Evolutionary conservation across 2,329 filamentous ascomycete species (phyloP), one percentile per base, ranked within the genome.

Genomic region (Paramyrothecium roridum): DNA sequence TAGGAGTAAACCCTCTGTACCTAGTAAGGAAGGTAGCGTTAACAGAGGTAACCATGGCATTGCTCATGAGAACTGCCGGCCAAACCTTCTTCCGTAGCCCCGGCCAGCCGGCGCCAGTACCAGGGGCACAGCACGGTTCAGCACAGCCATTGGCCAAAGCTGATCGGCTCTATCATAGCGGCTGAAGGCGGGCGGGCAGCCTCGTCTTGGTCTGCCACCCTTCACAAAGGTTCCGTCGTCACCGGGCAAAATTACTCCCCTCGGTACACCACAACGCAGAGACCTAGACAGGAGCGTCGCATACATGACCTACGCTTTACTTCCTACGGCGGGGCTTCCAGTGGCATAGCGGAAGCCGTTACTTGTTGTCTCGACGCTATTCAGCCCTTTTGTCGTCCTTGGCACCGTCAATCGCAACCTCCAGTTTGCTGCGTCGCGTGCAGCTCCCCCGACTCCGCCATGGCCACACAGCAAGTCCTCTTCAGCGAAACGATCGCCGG

Each of bases 401-500:
- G 47, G 54, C 20, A 13, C 23, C 45, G 52, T 53, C 52, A n/a
- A 43, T 23, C 46, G 17, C 21, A n/a, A 13, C 46, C 17, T 13
- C 12, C 46, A 13, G 20, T 13, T 20, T 16, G 46, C 46, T 48
- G 46, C 19, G 12, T 13, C 19, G 21, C 46, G 46, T 34, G 45
- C 37, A 40, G 37, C 47, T 43, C 40, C 56, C 33, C 45, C 48
- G 48, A 47, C 50, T 56, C 61, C 57, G 59, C 58, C 63, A 77
- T 78, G 74, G 73, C 75, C 55, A 71, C 72, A 54, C 84, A 87
- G 65, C 84, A 87, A 64, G 75, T 84, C 46, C 73, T 87, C 56
- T 83, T 88, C 66, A 79, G 83, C 58, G 85, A 89, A 65, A 88
- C 86, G 20, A 85, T 89, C 67, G 77, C 80, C 61, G 84, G 80